These are phyloP conservation scores for Tillandsia leiboldiana DNA, from an alignment of 176 grass and related monocot species.

Conservation along the genomic window DNA sequence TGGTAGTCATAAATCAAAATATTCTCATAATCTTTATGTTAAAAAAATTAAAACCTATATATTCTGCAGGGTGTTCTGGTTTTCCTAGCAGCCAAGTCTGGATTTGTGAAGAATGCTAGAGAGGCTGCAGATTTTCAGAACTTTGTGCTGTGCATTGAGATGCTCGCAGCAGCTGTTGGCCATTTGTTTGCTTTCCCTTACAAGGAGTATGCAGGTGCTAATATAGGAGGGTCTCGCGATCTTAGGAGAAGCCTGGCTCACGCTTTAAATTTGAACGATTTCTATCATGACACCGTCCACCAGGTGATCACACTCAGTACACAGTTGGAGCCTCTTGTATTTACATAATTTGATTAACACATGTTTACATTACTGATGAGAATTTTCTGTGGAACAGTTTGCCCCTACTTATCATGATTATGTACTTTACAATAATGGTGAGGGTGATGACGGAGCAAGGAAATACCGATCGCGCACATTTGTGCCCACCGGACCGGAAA, in stretches of 20 bases:
- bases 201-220: conserved; percentile 94
- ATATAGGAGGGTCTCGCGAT: conserved; percentile 43
- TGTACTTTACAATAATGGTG: conserved; percentile 74
- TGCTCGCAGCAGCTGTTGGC: conserved; percentile 79
- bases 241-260: conserved; percentile 66
- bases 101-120: conserved; percentile 68
- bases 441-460: conserved; percentile 35
- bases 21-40: background rate
- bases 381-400: conserved; percentile 29
- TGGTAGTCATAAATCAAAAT: background rate
- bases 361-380: background rate
- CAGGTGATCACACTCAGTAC: conserved; percentile 48
- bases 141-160: conserved; percentile 84
- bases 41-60: conserved; percentile 3
- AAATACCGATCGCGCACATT: conserved; percentile 67
- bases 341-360: background rate
- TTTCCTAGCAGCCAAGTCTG: conserved; percentile 92
- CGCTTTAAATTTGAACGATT: conserved; percentile 69
- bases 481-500: conserved; percentile 45
- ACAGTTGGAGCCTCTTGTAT: background rate
- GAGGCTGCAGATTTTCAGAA: conserved; percentile 91
- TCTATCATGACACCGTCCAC: conserved; percentile 95
- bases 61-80: conserved; percentile 75
- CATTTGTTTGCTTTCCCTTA: conserved; percentile 79
- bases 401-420: conserved; percentile 93